A percentile compares a stretch with the other conserved stretches of the same genome.
Evolutionary conservation across 2,329 filamentous ascomycete genomes (phyloP).

Genomic region (Hortaea werneckii): DNA sequence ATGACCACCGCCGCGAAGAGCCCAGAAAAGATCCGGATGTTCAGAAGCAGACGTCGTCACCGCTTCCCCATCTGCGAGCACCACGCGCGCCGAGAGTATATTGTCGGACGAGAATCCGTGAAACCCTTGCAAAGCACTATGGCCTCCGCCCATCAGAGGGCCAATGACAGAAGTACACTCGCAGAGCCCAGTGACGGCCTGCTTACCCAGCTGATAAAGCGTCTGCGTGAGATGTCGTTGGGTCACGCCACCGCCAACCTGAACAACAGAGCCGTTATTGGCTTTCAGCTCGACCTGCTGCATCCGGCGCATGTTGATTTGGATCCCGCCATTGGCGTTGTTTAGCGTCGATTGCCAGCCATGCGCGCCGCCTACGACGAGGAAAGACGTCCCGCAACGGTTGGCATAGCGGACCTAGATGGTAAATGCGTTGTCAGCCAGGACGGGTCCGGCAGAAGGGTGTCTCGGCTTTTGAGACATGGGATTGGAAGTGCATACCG

Average conservation of each 20-base stretch:
- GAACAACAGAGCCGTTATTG: background rate
- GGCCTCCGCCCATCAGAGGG: constrained; percentile 9
- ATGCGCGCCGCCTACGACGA: background rate
- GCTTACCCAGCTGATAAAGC: background rate
- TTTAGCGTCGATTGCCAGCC: background rate
- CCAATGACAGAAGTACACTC: constrained; percentile 8
- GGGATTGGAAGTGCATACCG: background rate
- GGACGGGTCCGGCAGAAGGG: too few relatives aligned
- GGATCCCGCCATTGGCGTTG: background rate
- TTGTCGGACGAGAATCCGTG: constrained; percentile 46
- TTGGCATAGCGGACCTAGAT: background rate
- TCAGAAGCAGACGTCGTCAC: constrained; percentile 31
- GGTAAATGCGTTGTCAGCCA: background rate
- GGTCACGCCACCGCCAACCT: background rate
- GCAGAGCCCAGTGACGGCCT: constrained; percentile 6
- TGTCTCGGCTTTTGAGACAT: too few relatives aligned
- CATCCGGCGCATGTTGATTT: background rate
- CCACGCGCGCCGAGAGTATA: constrained; percentile 30
- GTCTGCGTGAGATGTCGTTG: background rate
- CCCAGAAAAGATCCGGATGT: constrained; percentile 40
- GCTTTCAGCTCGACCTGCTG: background rate
- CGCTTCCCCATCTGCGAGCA: constrained; percentile 30
- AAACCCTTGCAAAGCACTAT: constrained; percentile 14
- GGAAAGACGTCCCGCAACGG: background rate
- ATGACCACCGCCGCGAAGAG: constrained; percentile 33